Percentiles rank a stretch among this genome's conserved stretches.
phyloP scores from a whole-genome alignment of 2,329 filamentous ascomycete species.

The Curvularia hawaiiensis region DNA sequence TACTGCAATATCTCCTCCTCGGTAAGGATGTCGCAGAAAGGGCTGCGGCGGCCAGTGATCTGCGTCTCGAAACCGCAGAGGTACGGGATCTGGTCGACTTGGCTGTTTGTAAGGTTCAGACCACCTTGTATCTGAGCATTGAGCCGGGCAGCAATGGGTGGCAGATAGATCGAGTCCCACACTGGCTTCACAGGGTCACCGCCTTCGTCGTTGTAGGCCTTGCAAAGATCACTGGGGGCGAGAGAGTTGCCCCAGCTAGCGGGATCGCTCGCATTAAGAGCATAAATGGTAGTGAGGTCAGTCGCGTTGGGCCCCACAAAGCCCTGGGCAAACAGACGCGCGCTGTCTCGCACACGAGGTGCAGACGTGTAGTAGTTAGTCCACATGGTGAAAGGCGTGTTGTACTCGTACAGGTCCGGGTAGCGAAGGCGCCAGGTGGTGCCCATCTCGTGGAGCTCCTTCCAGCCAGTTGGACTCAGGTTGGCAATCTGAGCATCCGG shows the following conservation, averaged over 20 bases:
- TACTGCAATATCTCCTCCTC: conserved; percentile 66
- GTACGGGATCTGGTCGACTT: conserved; percentile 66
- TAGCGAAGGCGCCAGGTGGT: conserved; percentile 55
- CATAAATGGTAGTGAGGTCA: conserved; percentile 60
- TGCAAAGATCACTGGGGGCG: conserved; percentile 67
- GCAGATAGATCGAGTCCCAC: conserved; percentile 60
- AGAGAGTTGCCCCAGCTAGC: conserved; percentile 65
- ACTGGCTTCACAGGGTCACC: conserved; percentile 54
- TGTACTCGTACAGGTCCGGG: conserved; percentile 56
- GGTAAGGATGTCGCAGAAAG: conserved; percentile 67
- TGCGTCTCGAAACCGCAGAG: conserved; percentile 75
- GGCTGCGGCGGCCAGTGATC: conserved; percentile 63
- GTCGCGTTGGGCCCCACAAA: conserved; percentile 64
- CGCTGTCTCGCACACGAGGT: conserved; percentile 66
- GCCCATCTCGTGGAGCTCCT: conserved; percentile 64
- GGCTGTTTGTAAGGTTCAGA: conserved; percentile 59
- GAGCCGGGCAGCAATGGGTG: conserved; percentile 60
- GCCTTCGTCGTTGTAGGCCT: conserved; percentile 61
- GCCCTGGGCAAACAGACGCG: conserved; percentile 64
- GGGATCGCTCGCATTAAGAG: conserved; percentile 62
- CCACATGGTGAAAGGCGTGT: conserved; percentile 63
- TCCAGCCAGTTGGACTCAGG: conserved; percentile 65
- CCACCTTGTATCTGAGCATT: conserved; percentile 60
- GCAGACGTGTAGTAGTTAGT: conserved; percentile 63
- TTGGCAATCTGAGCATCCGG: conserved; percentile 63